A percentile compares a stretch with the other conserved stretches of the same genome.
These are phyloP conservation scores for Warburgia ugandensis DNA, from an alignment of 164 flowering plant species.

Conservation along the genomic window DNA sequence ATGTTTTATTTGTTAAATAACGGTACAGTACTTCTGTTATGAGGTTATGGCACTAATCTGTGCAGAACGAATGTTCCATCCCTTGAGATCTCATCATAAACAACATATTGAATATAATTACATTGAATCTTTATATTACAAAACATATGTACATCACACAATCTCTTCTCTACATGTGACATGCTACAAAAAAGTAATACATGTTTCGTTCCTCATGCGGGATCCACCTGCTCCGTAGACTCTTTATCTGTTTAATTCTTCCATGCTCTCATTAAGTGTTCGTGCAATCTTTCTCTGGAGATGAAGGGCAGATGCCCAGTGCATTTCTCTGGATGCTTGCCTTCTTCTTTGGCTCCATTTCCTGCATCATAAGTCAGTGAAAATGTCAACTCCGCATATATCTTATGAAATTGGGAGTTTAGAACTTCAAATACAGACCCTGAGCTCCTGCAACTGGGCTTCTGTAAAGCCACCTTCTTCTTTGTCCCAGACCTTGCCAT, in stretches of 20 bases:
- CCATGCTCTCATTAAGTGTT: conserved; percentile 75
- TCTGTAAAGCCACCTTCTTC: conserved; percentile 92
- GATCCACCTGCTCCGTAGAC: conserved; percentile 98
- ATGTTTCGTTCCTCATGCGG: conserved; percentile 65
- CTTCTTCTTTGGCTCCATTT: conserved; percentile 61
- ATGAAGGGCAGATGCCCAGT: conserved; percentile 67
- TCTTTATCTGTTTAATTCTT: conserved; percentile 66
- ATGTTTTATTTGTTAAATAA: too few species aligned
- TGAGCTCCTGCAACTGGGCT: conserved; percentile 79
- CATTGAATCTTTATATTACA: too few species aligned
- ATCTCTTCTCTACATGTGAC: too few species aligned
- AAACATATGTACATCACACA: too few species aligned
- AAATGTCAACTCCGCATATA: too few species aligned
- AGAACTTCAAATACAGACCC: conserved; percentile 48
- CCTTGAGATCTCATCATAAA: too few species aligned
- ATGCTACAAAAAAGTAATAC: not conserved
- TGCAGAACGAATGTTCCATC: too few species aligned
- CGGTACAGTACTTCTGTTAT: too few species aligned
- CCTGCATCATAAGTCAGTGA: too few species aligned
- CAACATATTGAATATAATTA: too few species aligned
- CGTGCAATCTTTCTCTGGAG: conserved; percentile 63
- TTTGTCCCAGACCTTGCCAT: conserved; percentile 96
- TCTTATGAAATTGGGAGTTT: too few species aligned
- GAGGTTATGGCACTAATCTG: too few species aligned
- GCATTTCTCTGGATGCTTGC: conserved; percentile 60